Evolutionary conservation across 495 filamentous ascomycete genomes (phyloP).

Genomic region (Aspergillus avenaceus): DNA sequence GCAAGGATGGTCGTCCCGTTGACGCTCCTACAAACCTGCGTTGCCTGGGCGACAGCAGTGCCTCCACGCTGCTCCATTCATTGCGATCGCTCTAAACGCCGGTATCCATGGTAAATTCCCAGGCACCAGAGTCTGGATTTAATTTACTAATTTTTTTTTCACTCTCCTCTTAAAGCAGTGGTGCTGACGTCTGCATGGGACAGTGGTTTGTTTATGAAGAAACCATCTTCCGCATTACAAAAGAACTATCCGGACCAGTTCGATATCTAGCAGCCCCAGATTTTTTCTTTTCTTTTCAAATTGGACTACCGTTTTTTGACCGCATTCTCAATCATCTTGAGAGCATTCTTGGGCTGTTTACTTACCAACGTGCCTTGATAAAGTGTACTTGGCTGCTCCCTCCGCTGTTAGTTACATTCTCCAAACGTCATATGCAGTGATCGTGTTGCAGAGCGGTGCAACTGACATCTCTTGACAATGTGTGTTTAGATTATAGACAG

Average conservation of each 20-base stretch:
- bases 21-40: conserved; percentile 12
- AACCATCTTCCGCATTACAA: neutral
- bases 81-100: conserved; percentile 9
- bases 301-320: too few relatives aligned
- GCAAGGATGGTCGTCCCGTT: conserved; percentile 18
- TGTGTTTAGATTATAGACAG: neutral
- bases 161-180: neutral
- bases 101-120: neutral
- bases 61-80: conserved; percentile 14
- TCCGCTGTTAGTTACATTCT: conserved; percentile 13
- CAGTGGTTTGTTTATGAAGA: neutral
- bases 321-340: conserved; percentile 6
- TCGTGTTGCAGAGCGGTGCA: neutral
- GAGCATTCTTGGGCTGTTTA: conserved; percentile 7
- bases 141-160: neutral
- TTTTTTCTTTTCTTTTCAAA: too few relatives aligned
- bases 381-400: neutral
- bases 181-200: neutral
- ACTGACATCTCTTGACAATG: neutral
- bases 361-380: neutral
- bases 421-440: neutral
- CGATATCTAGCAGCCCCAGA: too few relatives aligned
- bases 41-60: conserved; percentile 28
- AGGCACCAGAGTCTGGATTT: neutral
- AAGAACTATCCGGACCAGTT: neutral